phyloP scores from a whole-genome alignment of 306 rosid species.

The Amphicarpaea edgeworthii region DNA sequence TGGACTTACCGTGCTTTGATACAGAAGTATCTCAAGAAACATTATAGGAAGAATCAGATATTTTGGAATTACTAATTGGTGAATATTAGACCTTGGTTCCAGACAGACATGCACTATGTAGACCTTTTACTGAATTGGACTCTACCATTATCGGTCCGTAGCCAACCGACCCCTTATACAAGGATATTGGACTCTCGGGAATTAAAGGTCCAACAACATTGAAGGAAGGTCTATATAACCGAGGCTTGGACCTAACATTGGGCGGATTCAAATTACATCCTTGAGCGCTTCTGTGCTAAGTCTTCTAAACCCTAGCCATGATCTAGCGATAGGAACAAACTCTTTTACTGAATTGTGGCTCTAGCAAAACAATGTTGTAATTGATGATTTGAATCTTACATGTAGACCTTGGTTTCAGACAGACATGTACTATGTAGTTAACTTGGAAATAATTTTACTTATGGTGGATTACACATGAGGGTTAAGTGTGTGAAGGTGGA shows the following conservation, averaged over 20 bases:
- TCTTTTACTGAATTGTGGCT: background rate
- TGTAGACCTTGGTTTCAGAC: too few relatives aligned
- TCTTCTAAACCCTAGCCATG: too few relatives aligned
- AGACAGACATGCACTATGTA: background rate
- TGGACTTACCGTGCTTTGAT: slow-evolving; percentile 73
- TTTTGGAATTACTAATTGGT: slow-evolving; percentile 83
- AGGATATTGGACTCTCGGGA: too few relatives aligned
- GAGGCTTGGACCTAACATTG: too few relatives aligned
- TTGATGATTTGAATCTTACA: background rate
- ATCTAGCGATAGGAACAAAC: too few relatives aligned
- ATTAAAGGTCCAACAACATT: too few relatives aligned
- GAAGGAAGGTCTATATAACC: too few relatives aligned
- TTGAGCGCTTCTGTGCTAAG: too few relatives aligned
- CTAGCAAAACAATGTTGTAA: background rate
- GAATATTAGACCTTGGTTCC: slow-evolving; percentile 25
- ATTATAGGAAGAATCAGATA: slow-evolving; percentile 69
- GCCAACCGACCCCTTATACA: too few relatives aligned
- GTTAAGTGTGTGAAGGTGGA: slow-evolving; percentile 1
- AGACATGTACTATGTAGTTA: background rate
- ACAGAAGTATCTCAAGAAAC: slow-evolving; percentile 68
- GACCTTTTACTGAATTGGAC: too few relatives aligned
- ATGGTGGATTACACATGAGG: slow-evolving; percentile 25
- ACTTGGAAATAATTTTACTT: slow-evolving; percentile 16
- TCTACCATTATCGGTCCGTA: too few relatives aligned
- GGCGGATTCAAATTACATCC: too few relatives aligned